Evolutionary conservation across 495 filamentous ascomycete genomes (phyloP).

Genomic region (Neurospora sublineolata): DNA sequence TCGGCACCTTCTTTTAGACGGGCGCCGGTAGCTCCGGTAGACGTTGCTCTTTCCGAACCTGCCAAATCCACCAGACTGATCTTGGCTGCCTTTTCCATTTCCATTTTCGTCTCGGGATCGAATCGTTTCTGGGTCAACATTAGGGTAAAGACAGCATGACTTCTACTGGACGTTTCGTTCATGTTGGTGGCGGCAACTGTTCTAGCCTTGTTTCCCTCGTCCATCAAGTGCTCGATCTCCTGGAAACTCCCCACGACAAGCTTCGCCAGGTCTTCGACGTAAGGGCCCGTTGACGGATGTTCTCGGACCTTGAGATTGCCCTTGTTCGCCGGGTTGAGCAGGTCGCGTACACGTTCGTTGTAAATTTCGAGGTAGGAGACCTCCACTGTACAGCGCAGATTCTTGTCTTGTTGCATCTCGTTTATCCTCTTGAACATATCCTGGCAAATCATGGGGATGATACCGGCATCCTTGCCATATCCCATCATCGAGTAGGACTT

Average conservation of each 20-base stretch:
- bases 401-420: slow-evolving; percentile 61
- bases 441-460: slow-evolving; percentile 96
- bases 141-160: slow-evolving; percentile 94
- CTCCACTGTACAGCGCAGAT: slow-evolving; percentile 82
- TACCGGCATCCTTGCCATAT: slow-evolving; percentile 89
- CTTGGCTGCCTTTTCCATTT: slow-evolving; percentile 93
- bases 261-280: slow-evolving; percentile 96
- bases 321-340: slow-evolving; percentile 92
- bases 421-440: slow-evolving; percentile 89
- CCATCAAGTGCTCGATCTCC: slow-evolving; percentile 96
- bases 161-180: slow-evolving; percentile 98
- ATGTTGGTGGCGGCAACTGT: slow-evolving; percentile 99
- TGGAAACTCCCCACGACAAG: slow-evolving; percentile 92
- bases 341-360: slow-evolving; percentile 93
- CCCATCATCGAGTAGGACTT: slow-evolving; percentile 99
- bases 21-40: slow-evolving; percentile 90
- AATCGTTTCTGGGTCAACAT: slow-evolving; percentile 90
- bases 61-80: slow-evolving; percentile 97
- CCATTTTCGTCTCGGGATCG: slow-evolving; percentile 89
- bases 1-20: slow-evolving; percentile 96
- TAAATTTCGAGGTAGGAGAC: slow-evolving; percentile 99
- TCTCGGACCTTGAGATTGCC: slow-evolving; percentile 95
- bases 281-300: slow-evolving; percentile 93
- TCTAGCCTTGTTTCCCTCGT: slow-evolving; percentile 96
- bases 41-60: slow-evolving; percentile 91